Conservation (phyloP, 352 stramenopile genomes). For the Elongisporangium prolatum region DNA sequence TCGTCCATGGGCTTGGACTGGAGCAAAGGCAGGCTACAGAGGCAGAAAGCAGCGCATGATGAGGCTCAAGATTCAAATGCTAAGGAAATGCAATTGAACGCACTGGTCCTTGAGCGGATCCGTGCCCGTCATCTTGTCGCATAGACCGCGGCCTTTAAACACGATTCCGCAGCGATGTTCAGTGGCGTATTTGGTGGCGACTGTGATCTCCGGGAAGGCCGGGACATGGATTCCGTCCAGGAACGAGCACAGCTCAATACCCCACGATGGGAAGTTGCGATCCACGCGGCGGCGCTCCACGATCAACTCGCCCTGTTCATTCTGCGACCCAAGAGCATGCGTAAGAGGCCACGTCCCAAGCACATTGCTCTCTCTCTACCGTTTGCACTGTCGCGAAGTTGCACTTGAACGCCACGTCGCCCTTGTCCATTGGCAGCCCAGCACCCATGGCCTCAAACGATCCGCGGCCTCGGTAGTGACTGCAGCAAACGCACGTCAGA, state of each 20-base stretch:
- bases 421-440: constrained; percentile 76
- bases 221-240: constrained; percentile 56
- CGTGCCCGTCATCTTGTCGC: constrained; percentile 83
- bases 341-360: neutral
- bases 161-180: constrained; percentile 86
- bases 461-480: constrained; percentile 78
- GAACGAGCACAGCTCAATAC: constrained; percentile 78
- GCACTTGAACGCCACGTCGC: constrained; percentile 87
- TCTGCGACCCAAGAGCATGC: constrained; percentile 5
- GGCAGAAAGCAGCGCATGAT: constrained; percentile 2
- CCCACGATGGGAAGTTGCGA: constrained; percentile 79
- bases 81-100: no score
- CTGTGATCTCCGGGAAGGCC: constrained; percentile 52
- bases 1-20: constrained; percentile 56
- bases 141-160: constrained; percentile 75
- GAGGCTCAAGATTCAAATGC: neutral
- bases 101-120: constrained; percentile 88
- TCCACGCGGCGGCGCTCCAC: constrained; percentile 75
- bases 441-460: constrained; percentile 88
- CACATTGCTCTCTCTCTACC: constrained; percentile 5
- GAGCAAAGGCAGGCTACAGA: constrained; percentile 56
- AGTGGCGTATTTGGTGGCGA: constrained; percentile 84
- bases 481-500: constrained; percentile 14
- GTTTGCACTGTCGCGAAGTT: constrained; percentile 81
- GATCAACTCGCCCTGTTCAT: constrained; percentile 59